These are phyloP conservation scores for Diplodia scrobiculata DNA, from an alignment of 2,329 filamentous ascomycete species.

Conservation along the genomic window DNA sequence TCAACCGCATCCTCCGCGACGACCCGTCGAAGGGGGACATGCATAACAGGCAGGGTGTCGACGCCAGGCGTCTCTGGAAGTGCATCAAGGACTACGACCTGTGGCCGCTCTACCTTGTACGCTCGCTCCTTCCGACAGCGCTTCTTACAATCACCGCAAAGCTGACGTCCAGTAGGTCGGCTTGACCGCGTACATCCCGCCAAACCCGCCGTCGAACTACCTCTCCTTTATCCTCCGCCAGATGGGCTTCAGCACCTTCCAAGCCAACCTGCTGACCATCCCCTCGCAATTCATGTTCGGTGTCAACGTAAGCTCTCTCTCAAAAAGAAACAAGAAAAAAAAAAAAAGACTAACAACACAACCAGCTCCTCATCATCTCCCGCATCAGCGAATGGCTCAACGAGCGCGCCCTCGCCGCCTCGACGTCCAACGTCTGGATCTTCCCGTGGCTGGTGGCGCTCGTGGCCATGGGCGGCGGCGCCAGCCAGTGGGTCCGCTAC, in stretches of 20 bases:
- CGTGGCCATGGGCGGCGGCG: conserved; percentile 44
- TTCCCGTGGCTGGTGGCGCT: conserved; percentile 54
- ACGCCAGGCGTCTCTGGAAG: conserved; percentile 39
- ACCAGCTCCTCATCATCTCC: conserved; percentile 51
- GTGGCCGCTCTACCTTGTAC: conserved; percentile 43
- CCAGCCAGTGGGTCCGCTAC: conserved; percentile 50
- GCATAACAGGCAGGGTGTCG: conserved; percentile 44
- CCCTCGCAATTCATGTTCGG: conserved; percentile 47
- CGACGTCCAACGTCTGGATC: conserved; percentile 55
- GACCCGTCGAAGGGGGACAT: conserved; percentile 38
- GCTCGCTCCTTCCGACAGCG: background rate
- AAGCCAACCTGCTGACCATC: conserved; percentile 36
- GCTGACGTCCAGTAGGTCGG: conserved; percentile 33
- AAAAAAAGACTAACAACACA: background rate
- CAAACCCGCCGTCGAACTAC: conserved; percentile 50
- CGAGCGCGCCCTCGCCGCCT: conserved; percentile 52
- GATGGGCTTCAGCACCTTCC: conserved; percentile 44
- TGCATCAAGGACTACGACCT: conserved; percentile 44
- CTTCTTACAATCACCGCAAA: rapidly evolving
- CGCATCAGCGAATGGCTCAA: conserved; percentile 51
- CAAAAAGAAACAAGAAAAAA: no score
- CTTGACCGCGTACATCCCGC: conserved; percentile 47
- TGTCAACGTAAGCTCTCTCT: conserved; percentile 32
- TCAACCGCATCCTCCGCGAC: conserved; percentile 27
- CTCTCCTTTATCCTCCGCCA: conserved; percentile 51